Base-by-base conservation (phyloP, 345 rosid genomes). In the Mangifera indica region DNA sequence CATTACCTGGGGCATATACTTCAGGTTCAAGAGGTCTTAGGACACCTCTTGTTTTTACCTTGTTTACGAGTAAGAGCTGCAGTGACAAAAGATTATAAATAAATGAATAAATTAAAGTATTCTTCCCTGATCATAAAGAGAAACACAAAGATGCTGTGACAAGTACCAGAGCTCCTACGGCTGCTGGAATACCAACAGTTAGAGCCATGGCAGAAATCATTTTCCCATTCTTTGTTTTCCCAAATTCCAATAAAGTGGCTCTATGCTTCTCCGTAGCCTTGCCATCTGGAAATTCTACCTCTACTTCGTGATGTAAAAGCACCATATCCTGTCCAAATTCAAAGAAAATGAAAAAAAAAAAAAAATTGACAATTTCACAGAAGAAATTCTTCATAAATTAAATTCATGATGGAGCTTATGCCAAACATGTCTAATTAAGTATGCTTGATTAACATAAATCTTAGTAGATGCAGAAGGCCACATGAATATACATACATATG, bases 171-270 rank as follows among this genome's bases (percentile, higher is more conserved):
- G 93, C 95, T 79, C 92, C 97, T 73, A 87, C 86, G 52, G 95
- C 98, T 29, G 85, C 97, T 0, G 98, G 92, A 74, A 94, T 79
- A 58, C 98, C 98, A 2, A 94, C 98, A 0, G 98, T 92, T 42
- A 88, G 83, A 62, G 97, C 91, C 98, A 94, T 94, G 59, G 98
- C 92, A 18, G 93, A 84, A 10, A 84, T 82, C 59, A 74, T 82
- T 79, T 81, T 82, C 15, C 95, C 95, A 42, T 92, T 79, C 73
- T 77, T 81, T 11, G 51, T 74, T 57, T 73, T 87, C 71, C 97
- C 98, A 40, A 90, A 92, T 80, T 94, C 95, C 76, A 94, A 71
- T 46, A 94, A 76, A 53, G 98, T 94, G 18, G 90, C 95, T 32
- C 63, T 74, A 66, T 89, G 97, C 40, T 66, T 84, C 78, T 94